Conservation (phyloP, 2,329 filamentous ascomycete species). For the Pezicula rhizophila region DNA sequence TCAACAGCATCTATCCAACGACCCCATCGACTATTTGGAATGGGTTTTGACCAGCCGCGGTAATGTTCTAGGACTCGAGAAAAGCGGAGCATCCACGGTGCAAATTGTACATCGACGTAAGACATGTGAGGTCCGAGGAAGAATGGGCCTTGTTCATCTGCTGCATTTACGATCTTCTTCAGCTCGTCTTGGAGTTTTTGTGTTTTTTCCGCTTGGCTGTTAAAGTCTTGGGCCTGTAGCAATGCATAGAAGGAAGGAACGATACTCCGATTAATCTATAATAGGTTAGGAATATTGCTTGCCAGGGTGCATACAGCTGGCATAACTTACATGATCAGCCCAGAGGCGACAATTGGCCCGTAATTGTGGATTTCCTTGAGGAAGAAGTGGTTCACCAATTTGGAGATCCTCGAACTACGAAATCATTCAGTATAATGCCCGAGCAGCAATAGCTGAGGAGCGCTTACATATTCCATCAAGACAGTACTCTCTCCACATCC, state of each 20-base stretch:
- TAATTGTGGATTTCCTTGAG: conserved; percentile 55
- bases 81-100: conserved; percentile 34
- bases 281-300: conserved; percentile 5
- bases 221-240: conserved; percentile 55
- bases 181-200: conserved; percentile 62
- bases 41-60: conserved; percentile 31
- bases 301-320: background rate
- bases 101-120: conserved; percentile 33
- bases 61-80: conserved; percentile 32
- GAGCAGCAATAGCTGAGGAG: background rate
- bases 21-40: conserved; percentile 29
- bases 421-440: too few relatives aligned
- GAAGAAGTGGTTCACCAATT: conserved; percentile 54
- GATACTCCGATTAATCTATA: conserved; percentile 69
- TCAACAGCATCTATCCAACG: conserved; percentile 32
- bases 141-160: conserved; percentile 28
- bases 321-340: conserved; percentile 63
- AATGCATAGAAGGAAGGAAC: conserved; percentile 72
- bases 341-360: conserved; percentile 73
- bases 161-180: conserved; percentile 32
- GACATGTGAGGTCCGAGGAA: conserved; percentile 29
- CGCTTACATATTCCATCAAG: conserved; percentile 73
- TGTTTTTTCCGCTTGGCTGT: conserved; percentile 52
- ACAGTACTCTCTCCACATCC: conserved; percentile 76
- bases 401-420: conserved; percentile 66